Base-by-base conservation (phyloP, 2,329 filamentous ascomycete species). In the Fusarium pseudonygamai region DNA sequence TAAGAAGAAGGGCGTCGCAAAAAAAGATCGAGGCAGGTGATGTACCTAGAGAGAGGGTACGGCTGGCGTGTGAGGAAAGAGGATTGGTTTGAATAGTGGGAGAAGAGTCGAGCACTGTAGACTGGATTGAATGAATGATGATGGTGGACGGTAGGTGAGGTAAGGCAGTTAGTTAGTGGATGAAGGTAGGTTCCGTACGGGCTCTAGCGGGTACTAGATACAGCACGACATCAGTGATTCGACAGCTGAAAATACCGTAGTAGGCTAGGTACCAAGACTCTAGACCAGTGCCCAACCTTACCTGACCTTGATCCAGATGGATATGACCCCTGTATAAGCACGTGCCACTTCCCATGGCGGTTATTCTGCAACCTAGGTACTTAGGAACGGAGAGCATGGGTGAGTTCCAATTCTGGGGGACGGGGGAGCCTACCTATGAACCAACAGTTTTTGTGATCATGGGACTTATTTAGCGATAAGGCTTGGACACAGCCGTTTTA, bases 251-350 rank as follows among this genome's bases (percentile, higher is more conserved):
- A 60, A 62, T 60, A 12, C 45, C 26, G 22, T 45, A 45, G 24
- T 20, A 26, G 20, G 26, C 45, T 47, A 58, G 59, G 49, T 61
- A 60, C 34, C 43, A 39, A 32, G 50, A 39, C 60, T 43, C 63
- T 15, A 47, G 45, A 15, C 45, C 45, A 67, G 53, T 67, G 64
- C 65, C 65, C 46, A 52, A 67, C 53, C 53, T 36, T 52, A 36
- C 30, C 49, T 52, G 49, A 15, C n/a, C 49, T 67, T 40, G 62
- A 67, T 60, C 62, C 62, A 63, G 60, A 30, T 45, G 42, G 36
- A 45, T 70, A 66, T 58, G 67, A 68, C 76, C 76, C 76, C 72
- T 78, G 76, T 70, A 69, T 67, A 70, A 49, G 76, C 76, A 78
- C 76, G 76, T 75, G 76, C 76, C 76, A 75, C 47, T 49, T 45